Conservation (phyloP, 805 yeast species). For the Yarrowia divulgata region DNA sequence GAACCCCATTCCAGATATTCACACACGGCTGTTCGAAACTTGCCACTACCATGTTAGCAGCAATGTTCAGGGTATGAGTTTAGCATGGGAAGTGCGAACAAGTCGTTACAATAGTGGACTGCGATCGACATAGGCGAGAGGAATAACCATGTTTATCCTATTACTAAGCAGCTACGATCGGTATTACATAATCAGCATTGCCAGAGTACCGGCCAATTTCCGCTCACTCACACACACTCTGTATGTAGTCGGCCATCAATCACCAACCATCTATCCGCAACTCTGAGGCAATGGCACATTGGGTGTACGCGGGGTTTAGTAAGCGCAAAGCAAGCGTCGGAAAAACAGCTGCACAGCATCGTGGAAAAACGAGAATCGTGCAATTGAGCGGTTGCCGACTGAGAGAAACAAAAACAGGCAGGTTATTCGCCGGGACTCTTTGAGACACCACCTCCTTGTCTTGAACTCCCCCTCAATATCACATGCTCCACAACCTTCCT, state of each 20-base stretch:
- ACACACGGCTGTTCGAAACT: slow-evolving; percentile 3
- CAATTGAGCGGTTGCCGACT: too few relatives aligned
- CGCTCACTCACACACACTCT: too few relatives aligned
- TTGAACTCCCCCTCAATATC: slow-evolving; percentile 1
- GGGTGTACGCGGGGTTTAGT: background rate
- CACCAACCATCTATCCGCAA: background rate
- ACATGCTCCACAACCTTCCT: slow-evolving; percentile 25
- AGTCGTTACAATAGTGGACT: too few relatives aligned
- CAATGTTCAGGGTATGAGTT: background rate
- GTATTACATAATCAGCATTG: too few relatives aligned
- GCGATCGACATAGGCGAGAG: too few relatives aligned
- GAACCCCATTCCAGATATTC: background rate
- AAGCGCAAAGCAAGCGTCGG: slow-evolving; percentile 7
- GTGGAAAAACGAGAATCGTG: background rate
- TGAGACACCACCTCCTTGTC: background rate
- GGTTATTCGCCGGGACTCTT: too few relatives aligned
- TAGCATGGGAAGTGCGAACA: too few relatives aligned
- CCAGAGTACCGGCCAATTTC: too few relatives aligned
- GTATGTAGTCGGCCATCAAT: too few relatives aligned
- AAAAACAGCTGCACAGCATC: background rate
- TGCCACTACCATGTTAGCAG: background rate
- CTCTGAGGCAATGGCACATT: background rate
- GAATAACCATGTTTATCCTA: too few relatives aligned
- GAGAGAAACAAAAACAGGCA: too few relatives aligned
- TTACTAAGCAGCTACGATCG: too few relatives aligned